Evolutionary conservation across 2,329 filamentous ascomycete species (phyloP), one percentile per base, ranked within the genome.

Genomic region (Grosmannia serpens): DNA sequence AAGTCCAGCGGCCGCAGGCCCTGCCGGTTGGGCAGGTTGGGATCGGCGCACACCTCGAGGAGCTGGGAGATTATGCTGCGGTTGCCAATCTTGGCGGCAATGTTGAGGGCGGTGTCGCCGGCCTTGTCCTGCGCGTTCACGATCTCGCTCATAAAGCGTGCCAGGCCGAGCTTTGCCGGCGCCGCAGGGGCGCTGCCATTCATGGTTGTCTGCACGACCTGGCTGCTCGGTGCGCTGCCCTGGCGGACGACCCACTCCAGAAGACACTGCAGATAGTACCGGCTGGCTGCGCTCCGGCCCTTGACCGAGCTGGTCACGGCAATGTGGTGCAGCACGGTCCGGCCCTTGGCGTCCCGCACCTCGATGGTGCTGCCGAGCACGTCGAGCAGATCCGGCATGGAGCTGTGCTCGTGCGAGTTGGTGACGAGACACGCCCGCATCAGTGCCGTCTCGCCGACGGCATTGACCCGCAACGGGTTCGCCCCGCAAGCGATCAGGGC

Each of bases 61-160:
- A 99, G 77, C 69, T 99, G 94, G n/a, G 91, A 92, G 59, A 97
- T 95, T 65, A 99, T 96, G 66, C 90, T 95, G 58, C 88, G 81
- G 69, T 96, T 97, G 26, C 91, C 90, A 64, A 96, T 95, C 61
- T 94, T 82, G 1, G 94, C 91, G 2, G 92, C 94, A 62, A 97
- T 86, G 65, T 96, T 96, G 24, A 99, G 77, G 0, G 94, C 94
- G 0, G 94, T 99, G 68, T 99, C 95, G 0, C 94, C 94, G 38
- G 88, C 88, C 66, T 91, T 91, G 71, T 99, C 94, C 66, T 92
- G 88, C 0, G 91, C 87, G 66, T 99, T 97, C 61, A 99, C 92
- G 70, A 99, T 95, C 68, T 97, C 91, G 54, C 88, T 89, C 82
- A 99, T 95, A 73, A 99, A 99, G 44, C 90, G 85, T 33, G 89